Conservation (phyloP, 169 alveolate genomes). For the Cryptosporidium xiaoi region DNA sequence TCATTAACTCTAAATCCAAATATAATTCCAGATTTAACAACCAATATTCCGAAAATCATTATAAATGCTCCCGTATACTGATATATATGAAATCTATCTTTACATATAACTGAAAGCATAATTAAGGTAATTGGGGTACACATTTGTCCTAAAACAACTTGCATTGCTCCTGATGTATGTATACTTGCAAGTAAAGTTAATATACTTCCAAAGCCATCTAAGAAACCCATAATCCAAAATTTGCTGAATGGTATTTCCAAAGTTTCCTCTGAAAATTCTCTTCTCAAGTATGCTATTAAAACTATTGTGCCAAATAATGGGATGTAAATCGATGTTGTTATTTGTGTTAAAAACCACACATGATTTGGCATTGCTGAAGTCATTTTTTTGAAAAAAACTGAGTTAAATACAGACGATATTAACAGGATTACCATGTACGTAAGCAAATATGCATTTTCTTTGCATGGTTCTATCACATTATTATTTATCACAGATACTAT, state of each 20-base stretch:
- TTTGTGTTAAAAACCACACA: slow-evolving; percentile 75
- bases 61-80: slow-evolving; percentile 75
- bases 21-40: slow-evolving; percentile 66
- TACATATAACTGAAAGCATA: slow-evolving; percentile 42
- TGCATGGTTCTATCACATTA: slow-evolving; percentile 39
- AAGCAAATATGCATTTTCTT: slow-evolving; percentile 14
- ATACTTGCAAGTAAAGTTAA: slow-evolving; percentile 75
- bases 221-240: slow-evolving; percentile 77
- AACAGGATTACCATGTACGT: slow-evolving; percentile 34
- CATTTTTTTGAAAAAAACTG: slow-evolving; percentile 66
- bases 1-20: slow-evolving; percentile 26
- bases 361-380: slow-evolving; percentile 79
- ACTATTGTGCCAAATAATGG: slow-evolving; percentile 74
- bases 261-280: slow-evolving; percentile 70
- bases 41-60: slow-evolving; percentile 76
- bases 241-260: slow-evolving; percentile 40
- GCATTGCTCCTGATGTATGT: slow-evolving; percentile 78
- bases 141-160: slow-evolving; percentile 77
- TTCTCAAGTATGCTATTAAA: slow-evolving; percentile 19
- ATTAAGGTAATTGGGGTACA: slow-evolving; percentile 75
- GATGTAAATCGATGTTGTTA: slow-evolving; percentile 63
- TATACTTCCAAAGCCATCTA: slow-evolving; percentile 75
- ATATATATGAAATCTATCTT: slow-evolving; percentile 71
- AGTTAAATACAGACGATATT: slow-evolving; percentile 57
- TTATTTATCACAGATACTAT: not conserved